Evolutionary conservation across 169 alveolate genomes (phyloP).

Genomic region (Cryptosporidium ubiquitum): DNA sequence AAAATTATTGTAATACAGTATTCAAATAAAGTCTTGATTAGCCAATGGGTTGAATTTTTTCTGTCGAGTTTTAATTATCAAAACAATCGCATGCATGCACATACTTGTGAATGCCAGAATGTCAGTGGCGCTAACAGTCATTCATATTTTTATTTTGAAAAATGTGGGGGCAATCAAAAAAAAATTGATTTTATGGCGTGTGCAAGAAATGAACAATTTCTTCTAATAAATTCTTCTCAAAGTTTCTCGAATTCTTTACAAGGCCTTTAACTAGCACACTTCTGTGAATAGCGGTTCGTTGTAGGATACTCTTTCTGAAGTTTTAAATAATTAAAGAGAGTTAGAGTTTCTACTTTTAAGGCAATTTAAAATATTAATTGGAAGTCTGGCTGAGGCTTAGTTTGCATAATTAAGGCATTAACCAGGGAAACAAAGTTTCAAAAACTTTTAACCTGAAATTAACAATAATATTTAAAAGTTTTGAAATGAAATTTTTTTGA

Average conservation of each 20-base stretch:
- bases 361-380: neutral
- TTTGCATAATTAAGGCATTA: neutral
- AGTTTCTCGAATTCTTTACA: neutral
- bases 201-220: conserved; percentile 30
- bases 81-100: conserved; percentile 55
- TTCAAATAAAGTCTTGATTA: too few species aligned
- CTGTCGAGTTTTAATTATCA: neutral
- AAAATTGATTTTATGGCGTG: conserved; percentile 46
- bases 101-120: conserved; percentile 25
- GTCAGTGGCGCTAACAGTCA: conserved; percentile 73
- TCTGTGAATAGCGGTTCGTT: neutral
- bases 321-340: neutral
- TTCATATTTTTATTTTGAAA: conserved; percentile 25
- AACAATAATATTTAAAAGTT: neutral
- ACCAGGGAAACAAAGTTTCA: neutral
- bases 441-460: neutral
- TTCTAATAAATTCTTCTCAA: neutral
- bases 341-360: neutral
- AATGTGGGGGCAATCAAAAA: conserved; percentile 47
- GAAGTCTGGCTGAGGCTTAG: neutral
- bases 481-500: neutral
- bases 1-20: neutral
- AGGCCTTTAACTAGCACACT: neutral
- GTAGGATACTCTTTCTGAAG: conserved; percentile 1
- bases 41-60: neutral